A percentile compares a stretch with the other conserved stretches of the same genome.
Evolutionary conservation across 2,329 filamentous ascomycete genomes (phyloP).

Genomic region (Paecilomyces sp.): DNA sequence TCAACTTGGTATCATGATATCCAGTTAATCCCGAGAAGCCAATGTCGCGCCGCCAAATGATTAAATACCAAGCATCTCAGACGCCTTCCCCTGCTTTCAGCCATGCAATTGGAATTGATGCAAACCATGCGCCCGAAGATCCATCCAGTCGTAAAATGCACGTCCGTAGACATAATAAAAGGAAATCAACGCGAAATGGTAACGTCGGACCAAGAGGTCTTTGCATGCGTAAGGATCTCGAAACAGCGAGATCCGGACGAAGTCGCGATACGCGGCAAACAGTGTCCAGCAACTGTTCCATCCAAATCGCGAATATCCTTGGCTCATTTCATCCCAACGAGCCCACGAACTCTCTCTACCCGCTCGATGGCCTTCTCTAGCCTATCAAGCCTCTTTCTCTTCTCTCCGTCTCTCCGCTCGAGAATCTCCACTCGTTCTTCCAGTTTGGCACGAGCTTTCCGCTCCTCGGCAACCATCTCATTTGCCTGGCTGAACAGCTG

Average conservation of each 20-base stretch:
- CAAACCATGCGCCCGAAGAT: not conserved
- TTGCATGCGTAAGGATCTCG: not conserved
- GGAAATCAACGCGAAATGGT: not conserved
- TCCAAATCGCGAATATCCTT: not conserved
- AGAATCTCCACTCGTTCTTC: conserved; percentile 41
- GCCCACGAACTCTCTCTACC: conserved; percentile 50
- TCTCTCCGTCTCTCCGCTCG: conserved; percentile 41
- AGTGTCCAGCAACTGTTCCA: not conserved
- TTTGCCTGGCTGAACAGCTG: conserved; percentile 58
- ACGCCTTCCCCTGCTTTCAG: not conserved
- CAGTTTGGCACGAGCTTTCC: conserved; percentile 49
- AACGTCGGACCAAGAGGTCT: not conserved
- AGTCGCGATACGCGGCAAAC: not conserved
- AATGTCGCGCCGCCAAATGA: not conserved
- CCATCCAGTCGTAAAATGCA: not conserved
- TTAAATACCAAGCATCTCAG: not conserved
- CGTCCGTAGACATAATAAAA: not conserved
- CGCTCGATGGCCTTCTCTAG: conserved; percentile 51
- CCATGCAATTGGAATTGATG: not conserved
- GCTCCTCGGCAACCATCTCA: conserved; percentile 59
- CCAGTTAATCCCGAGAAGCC: not conserved
- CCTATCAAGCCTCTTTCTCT: conserved; percentile 45
- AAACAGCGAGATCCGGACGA: not conserved
- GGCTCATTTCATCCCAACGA: conserved; percentile 33
- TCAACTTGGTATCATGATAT: not conserved